These are phyloP conservation scores for Dalechampia spathulata DNA, from an alignment of 441 rosid genomes.

Conservation along the genomic window DNA sequence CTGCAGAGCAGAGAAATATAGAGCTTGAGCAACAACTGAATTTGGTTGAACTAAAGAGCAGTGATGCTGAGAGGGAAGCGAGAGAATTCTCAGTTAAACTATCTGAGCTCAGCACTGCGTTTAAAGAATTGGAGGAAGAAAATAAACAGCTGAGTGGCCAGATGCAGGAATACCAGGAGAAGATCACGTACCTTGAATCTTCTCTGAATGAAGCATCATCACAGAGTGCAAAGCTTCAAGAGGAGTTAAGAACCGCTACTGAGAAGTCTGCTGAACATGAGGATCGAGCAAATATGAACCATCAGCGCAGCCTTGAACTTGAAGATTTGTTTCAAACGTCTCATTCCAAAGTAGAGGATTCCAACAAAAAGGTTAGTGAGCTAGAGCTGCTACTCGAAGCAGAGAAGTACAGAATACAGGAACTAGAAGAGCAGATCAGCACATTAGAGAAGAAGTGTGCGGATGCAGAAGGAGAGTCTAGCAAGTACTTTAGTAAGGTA, in stretches of 20 bases:
- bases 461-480: slow-evolving; percentile 59
- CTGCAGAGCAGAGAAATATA: slow-evolving; percentile 60
- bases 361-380: slow-evolving; percentile 66
- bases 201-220: slow-evolving; percentile 40
- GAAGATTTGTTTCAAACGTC: slow-evolving; percentile 76
- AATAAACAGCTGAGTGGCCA: slow-evolving; percentile 39
- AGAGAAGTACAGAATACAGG: slow-evolving; percentile 79
- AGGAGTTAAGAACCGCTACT: slow-evolving; percentile 42
- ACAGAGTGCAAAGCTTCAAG: slow-evolving; percentile 48
- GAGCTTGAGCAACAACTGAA: slow-evolving; percentile 77
- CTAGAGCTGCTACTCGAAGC: slow-evolving; percentile 87
- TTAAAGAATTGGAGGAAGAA: slow-evolving; percentile 55
- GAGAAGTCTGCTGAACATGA: slow-evolving; percentile 69
- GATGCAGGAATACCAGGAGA: slow-evolving; percentile 48
- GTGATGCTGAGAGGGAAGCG: slow-evolving; percentile 55
- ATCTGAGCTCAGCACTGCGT: slow-evolving; percentile 43
- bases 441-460: slow-evolving; percentile 56
- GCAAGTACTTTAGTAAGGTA: slow-evolving; percentile 35
- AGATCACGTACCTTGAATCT: slow-evolving; percentile 47
- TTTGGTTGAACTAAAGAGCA: slow-evolving; percentile 43
- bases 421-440: slow-evolving; percentile 79
- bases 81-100: slow-evolving; percentile 53
- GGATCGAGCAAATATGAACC: slow-evolving; percentile 61
- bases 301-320: slow-evolving; percentile 80
- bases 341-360: slow-evolving; percentile 69